Conservation (phyloP, 805 yeast species). For the Wickerhamiella kurtzmanii region DNA sequence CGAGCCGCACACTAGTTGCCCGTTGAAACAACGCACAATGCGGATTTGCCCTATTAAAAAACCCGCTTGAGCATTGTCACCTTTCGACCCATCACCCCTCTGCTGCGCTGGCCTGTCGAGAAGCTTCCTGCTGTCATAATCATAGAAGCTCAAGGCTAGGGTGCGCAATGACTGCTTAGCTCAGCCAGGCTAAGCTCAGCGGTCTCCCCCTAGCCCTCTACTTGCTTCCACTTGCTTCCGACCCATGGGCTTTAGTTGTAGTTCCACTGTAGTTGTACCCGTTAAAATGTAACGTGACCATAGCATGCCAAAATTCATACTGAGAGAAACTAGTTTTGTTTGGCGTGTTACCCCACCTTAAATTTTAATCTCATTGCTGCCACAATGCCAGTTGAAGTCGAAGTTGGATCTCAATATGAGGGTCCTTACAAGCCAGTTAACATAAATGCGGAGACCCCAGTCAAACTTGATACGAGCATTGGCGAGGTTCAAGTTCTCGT, state of each 20-base stretch:
- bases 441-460: constrained; percentile 31
- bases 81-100: too few species aligned
- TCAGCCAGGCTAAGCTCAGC: not conserved
- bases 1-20: not conserved
- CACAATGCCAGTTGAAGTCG: constrained; percentile 10
- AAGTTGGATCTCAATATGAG: constrained; percentile 14
- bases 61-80: too few species aligned
- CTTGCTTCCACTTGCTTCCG: not conserved
- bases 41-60: too few species aligned
- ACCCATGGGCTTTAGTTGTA: not conserved
- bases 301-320: too few species aligned
- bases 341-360: too few species aligned
- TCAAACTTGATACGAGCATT: constrained; percentile 28
- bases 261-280: too few species aligned
- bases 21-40: not conserved
- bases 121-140: too few species aligned
- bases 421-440: constrained; percentile 27
- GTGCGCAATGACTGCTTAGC: not conserved
- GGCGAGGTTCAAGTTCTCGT: constrained; percentile 32
- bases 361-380: not conserved
- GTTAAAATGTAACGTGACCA: too few species aligned
- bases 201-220: not conserved
- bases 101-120: too few species aligned
- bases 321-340: too few species aligned
- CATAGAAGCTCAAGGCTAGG: not conserved